Conservation (phyloP, 1,284 basidiomycete genomes). For the Entoloma clypeatum region DNA sequence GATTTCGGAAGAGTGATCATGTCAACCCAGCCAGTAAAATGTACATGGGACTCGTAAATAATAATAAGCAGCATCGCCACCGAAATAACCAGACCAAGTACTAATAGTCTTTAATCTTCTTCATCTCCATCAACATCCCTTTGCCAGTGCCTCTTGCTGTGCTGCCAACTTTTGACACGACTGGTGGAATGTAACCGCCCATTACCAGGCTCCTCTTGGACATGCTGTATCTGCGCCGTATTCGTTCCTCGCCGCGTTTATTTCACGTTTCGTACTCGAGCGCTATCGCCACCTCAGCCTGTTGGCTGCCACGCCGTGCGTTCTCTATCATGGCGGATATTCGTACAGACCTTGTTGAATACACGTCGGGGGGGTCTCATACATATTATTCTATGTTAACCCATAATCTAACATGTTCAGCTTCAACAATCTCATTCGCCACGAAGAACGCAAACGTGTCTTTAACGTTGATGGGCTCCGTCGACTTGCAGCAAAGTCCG, state of each 20-base stretch:
- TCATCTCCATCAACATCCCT: no score
- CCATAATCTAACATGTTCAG: constrained; percentile 28
- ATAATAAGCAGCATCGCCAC: no score
- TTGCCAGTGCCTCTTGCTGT: no score
- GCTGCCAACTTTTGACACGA: no score
- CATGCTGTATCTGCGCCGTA: constrained; percentile 4
- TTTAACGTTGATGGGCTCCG: constrained; percentile 41
- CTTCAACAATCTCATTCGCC: constrained; percentile 42
- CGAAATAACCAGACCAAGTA: no score
- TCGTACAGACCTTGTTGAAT: constrained; percentile 36
- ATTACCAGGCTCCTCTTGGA: no score
- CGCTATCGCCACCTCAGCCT: constrained; percentile 22
- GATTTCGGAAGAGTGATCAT: constrained; percentile 8
- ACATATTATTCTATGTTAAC: constrained; percentile 29
- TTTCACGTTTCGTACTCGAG: constrained; percentile 20
- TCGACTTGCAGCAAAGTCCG: constrained; percentile 45
- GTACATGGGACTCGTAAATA: no score
- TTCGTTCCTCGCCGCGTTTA: constrained; percentile 19
- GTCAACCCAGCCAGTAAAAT: no score
- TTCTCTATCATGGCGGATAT: constrained; percentile 28
- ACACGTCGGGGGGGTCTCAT: constrained; percentile 38
- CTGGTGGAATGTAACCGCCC: no score
- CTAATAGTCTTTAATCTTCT: no score
- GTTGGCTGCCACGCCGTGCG: constrained; percentile 29
- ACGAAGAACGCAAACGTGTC: constrained; percentile 36